These are phyloP conservation scores for Dendrobium nobile DNA, from an alignment of 106 monocot species.

Conservation along the genomic window DNA sequence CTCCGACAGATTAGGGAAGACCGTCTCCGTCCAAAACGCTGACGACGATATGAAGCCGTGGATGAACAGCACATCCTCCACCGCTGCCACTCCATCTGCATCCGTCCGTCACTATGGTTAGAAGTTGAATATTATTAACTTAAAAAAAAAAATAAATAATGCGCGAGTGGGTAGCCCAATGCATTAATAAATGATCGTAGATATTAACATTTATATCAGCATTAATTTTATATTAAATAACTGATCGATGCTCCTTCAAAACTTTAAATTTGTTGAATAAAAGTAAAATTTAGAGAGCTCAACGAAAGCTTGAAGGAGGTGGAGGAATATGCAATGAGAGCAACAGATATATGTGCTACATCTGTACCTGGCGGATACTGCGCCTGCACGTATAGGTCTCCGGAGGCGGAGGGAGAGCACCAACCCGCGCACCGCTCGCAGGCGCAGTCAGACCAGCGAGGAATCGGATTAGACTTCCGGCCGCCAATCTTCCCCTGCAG, in stretches of 20 bases:
- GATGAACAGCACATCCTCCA: slow-evolving; percentile 21
- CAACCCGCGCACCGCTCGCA: slow-evolving; percentile 35
- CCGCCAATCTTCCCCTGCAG: slow-evolving; percentile 63
- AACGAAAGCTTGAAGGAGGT: no score
- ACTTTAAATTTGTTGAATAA: no score
- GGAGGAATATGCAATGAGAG: no score
- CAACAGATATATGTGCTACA: no score
- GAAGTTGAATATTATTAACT: no score
- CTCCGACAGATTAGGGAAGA: slow-evolving; percentile 15
- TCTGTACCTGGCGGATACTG: slow-evolving; percentile 17
- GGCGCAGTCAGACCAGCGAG: slow-evolving; percentile 54
- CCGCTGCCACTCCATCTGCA: slow-evolving; percentile 11
- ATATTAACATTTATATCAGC: no score
- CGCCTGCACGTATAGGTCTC: slow-evolving; percentile 25
- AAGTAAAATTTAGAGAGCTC: no score
- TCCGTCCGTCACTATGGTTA: not conserved
- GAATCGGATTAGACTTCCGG: slow-evolving; percentile 18
- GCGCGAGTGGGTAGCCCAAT: no score
- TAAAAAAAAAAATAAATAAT: no score
- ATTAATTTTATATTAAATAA: no score
- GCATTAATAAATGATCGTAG: no score
- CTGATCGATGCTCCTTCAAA: no score
- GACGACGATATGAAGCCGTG: slow-evolving; percentile 27
- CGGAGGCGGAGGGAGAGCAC: slow-evolving; percentile 11
- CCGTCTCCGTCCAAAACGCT: slow-evolving; percentile 22